A percentile compares a stretch with the other conserved stretches of the same genome.
Conservation (phyloP, 345 rosid genomes). For the Eucalyptus cloeziana region DNA sequence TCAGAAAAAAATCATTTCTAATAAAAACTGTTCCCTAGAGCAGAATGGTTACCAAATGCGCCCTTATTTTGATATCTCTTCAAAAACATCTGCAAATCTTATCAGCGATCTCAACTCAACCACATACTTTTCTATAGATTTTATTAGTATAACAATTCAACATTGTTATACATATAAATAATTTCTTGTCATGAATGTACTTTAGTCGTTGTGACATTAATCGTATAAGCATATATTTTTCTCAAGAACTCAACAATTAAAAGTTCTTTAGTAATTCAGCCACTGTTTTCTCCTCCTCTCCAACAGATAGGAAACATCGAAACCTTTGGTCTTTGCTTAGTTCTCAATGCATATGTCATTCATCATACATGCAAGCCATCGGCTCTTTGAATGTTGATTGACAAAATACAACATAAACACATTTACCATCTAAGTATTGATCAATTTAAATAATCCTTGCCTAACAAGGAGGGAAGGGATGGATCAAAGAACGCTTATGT, state of each 20-base stretch:
- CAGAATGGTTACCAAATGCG: no score
- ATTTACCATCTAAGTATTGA: neutral
- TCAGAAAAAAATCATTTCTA: no score
- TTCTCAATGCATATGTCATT: no score
- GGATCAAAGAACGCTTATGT: neutral
- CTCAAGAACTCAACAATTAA: neutral
- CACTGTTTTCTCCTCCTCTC: neutral
- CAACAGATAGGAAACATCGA: no score
- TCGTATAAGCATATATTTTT: neutral
- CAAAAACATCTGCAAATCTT: neutral
- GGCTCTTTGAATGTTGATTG: neutral
- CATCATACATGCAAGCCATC: no score
- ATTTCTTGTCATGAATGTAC: neutral
- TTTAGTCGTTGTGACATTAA: neutral
- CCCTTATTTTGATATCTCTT: neutral
- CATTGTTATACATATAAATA: neutral
- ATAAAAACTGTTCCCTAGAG: no score
- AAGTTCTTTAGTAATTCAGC: neutral
- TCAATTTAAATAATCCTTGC: neutral
- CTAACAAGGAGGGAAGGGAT: neutral
- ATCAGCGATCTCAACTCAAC: neutral
- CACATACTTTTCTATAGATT: neutral
- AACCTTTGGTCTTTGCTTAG: no score
- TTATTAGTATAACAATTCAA: neutral
- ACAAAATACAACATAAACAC: neutral